Base-by-base conservation (phyloP, 768 basidiomycete genomes). In the Galerina sulciceps region DNA sequence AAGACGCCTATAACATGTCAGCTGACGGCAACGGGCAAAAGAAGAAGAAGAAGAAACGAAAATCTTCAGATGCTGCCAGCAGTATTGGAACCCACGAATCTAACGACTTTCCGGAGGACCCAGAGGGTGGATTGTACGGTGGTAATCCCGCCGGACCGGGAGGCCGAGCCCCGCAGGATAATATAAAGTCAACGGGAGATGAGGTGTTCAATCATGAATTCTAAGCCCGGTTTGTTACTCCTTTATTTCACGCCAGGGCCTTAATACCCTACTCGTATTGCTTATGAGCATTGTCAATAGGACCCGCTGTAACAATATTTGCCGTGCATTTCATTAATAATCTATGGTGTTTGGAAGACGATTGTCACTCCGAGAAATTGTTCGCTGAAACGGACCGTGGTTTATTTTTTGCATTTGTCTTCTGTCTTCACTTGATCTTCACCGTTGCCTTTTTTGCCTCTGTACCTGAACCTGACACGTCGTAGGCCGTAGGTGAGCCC, bases 1-100 rank as follows among this genome's bases (percentile, higher is more conserved):
- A 93, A 73, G 93, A 94, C 70, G 93, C 92, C 35, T 89, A 93
- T 66, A 78, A 76, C 66, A 74, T 83, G 66, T 84, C 77, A 10
- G 58, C 63, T 18, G 71, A 71, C 15, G 68, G 65, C 58, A 79
- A 75, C 61, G 74, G 70, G 48, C 69, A 71, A 52, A 72, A 67
- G 65, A 81, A 76, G 68, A 80, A 77, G 69, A 90, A 83, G 79
- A 90, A 84, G 75, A 84, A 83, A 69, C 81, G 76, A 62, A 79
- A 76, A 59, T 76, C 81, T 17, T 76, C 81, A 2, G 65, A 74
- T 23, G 73, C 71, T 6, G 77, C 71, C 36, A 81, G 67, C 34
- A 77, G 73, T 55, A 53, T 67, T 10, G 68, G 67, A 18, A 78
- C 76, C 31, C 63, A 69, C 23, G 77, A 78, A 43, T 76, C 78